Conservation (phyloP, 176 grass and related monocot genomes). For the Musa itinerans region DNA sequence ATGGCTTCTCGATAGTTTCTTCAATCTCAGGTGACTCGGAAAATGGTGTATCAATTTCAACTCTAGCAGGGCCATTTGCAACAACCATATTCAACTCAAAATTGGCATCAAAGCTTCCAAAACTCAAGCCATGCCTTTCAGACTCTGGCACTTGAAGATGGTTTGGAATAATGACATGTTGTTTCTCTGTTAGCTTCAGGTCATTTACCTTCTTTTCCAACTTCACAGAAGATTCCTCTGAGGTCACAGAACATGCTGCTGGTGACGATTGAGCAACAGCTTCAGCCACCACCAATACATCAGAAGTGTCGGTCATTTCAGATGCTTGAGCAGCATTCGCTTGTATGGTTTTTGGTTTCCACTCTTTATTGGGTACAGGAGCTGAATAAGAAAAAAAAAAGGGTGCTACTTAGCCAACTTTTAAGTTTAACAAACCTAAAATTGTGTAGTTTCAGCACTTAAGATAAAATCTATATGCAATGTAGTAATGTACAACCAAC, state of each 20-base stretch:
- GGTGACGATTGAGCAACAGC: slow-evolving; percentile 28
- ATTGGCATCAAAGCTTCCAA: slow-evolving; percentile 67
- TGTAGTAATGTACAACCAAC: neutral
- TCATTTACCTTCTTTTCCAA: slow-evolving; percentile 37
- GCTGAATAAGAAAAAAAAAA: slow-evolving; percentile 12
- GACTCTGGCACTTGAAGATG: slow-evolving; percentile 83
- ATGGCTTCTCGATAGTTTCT: slow-evolving; percentile 31
- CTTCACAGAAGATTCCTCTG: slow-evolving; percentile 24
- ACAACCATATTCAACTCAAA: slow-evolving; percentile 31
- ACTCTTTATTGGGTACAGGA: slow-evolving; percentile 73
- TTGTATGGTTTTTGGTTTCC: slow-evolving; percentile 75
- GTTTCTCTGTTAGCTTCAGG: slow-evolving; percentile 39
- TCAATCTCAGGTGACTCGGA: slow-evolving; percentile 25
- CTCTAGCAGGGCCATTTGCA: slow-evolving; percentile 34
- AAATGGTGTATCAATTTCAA: slow-evolving; percentile 18
- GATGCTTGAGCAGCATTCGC: slow-evolving; percentile 31
- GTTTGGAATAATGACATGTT: slow-evolving; percentile 82
- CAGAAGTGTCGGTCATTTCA: slow-evolving; percentile 10
- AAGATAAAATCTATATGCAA: neutral
- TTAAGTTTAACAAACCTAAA: slow-evolving; percentile 3
- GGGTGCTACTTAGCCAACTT: neutral
- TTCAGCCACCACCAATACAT: slow-evolving; percentile 27
- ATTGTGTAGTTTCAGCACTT: neutral
- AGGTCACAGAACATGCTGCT: slow-evolving; percentile 22
- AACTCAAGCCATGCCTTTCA: slow-evolving; percentile 72